Conservation (phyloP, 306 rosid genomes). For the Mimosa pudica region DNA sequence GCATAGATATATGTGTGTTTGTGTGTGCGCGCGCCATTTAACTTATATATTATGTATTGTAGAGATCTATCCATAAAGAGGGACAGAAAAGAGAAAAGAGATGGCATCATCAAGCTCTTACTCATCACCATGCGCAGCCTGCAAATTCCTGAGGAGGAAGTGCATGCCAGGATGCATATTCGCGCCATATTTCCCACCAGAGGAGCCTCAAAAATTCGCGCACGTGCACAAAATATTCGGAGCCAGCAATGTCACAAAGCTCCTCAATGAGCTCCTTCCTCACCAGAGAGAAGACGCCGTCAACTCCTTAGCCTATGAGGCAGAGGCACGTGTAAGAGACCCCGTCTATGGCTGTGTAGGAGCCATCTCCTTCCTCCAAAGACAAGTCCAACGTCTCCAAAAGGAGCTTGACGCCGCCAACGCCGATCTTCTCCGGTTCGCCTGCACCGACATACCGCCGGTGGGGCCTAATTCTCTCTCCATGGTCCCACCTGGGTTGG, state of each 20-base stretch:
- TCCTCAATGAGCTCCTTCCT: constrained; percentile 88
- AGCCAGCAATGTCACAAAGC: constrained; percentile 96
- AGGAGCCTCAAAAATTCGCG: constrained; percentile 93
- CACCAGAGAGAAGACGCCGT: constrained; percentile 98
- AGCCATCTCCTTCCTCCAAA: constrained; percentile 91
- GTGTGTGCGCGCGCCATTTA: neutral
- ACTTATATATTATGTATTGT: constrained; percentile 22
- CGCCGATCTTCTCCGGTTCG: constrained; percentile 75
- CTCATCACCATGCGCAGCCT: constrained; percentile 93
- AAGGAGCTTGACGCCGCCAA: constrained; percentile 92
- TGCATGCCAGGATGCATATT: constrained; percentile 98
- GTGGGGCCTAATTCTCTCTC: constrained; percentile 42
- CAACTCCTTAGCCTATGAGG: constrained; percentile 92
- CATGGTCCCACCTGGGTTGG: constrained; percentile 36
- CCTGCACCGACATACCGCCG: constrained; percentile 61
- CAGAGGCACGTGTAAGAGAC: constrained; percentile 92
- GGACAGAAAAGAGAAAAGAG: constrained; percentile 22
- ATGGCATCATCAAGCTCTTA: constrained; percentile 80
- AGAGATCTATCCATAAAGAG: neutral
- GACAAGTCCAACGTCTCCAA: constrained; percentile 92
- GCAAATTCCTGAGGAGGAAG: constrained; percentile 91
- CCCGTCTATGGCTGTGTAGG: constrained; percentile 98
- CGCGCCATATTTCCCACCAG: constrained; percentile 96
- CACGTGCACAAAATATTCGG: constrained; percentile 98
- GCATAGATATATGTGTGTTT: neutral